A percentile compares a stretch with the other conserved stretches of the same genome.
These are phyloP conservation scores for Teratosphaeria epicoccoides DNA, from an alignment of 2,329 filamentous ascomycete genomes.

Conservation along the genomic window DNA sequence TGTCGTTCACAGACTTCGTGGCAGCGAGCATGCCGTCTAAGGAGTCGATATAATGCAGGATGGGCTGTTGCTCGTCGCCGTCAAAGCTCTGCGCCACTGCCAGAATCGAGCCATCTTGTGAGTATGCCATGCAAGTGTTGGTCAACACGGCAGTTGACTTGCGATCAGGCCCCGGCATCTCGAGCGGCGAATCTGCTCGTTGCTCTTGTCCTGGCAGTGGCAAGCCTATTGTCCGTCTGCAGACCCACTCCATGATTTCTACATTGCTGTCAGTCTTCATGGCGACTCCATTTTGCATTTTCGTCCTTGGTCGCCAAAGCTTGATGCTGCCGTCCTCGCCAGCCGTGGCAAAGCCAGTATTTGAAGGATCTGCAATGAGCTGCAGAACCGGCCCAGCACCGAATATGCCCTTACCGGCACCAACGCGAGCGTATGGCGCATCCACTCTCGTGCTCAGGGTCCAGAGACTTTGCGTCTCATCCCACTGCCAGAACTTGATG, in stretches of 20 bases:
- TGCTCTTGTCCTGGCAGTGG: slow-evolving; percentile 17
- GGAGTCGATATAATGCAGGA: slow-evolving; percentile 68
- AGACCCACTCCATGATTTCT: slow-evolving; percentile 64
- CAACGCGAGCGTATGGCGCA: slow-evolving; percentile 53
- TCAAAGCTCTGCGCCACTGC: slow-evolving; percentile 42
- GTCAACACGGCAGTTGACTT: neutral
- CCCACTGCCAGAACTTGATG: slow-evolving; percentile 82
- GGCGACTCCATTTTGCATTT: slow-evolving; percentile 57
- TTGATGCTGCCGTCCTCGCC: slow-evolving; percentile 70
- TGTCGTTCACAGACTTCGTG: neutral
- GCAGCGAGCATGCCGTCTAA: slow-evolving; percentile 51
- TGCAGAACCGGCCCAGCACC: slow-evolving; percentile 53
- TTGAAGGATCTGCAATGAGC: slow-evolving; percentile 55
- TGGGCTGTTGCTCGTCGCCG: slow-evolving; percentile 43
- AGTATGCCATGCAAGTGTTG: slow-evolving; percentile 63
- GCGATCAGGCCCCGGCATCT: neutral
- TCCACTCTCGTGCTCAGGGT: slow-evolving; percentile 75
- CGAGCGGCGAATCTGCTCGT: slow-evolving; percentile 18
- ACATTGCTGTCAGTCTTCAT: slow-evolving; percentile 48
- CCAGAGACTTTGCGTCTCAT: slow-evolving; percentile 46
- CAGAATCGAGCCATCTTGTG: slow-evolving; percentile 74
- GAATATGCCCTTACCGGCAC: slow-evolving; percentile 3
- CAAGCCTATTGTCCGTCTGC: slow-evolving; percentile 45
- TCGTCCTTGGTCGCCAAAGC: slow-evolving; percentile 67
- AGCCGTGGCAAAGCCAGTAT: slow-evolving; percentile 67